These are phyloP conservation scores for Xylariomycetidae sp. DNA, from an alignment of 2,329 filamentous ascomycete genomes.

Conservation along the genomic window DNA sequence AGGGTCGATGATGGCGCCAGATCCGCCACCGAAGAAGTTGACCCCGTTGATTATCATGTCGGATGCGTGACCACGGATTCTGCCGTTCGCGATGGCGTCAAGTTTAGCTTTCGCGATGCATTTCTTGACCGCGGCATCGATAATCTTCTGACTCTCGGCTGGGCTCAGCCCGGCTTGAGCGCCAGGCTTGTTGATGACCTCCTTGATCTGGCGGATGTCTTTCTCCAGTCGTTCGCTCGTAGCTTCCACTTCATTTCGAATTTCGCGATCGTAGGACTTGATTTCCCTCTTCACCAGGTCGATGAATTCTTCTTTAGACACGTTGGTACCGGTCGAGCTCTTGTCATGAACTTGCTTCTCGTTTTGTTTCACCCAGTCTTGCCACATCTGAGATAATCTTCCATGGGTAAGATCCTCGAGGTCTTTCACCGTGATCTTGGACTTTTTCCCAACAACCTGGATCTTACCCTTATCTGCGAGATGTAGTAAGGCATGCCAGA, in stretches of 20 bases:
- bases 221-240: constrained; percentile 13
- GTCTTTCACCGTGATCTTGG: constrained; percentile 22
- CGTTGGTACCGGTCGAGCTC: constrained; percentile 25
- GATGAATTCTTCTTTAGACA: constrained; percentile 29
- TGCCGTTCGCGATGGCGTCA: constrained; percentile 40
- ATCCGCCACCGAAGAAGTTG: constrained; percentile 68
- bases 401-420: constrained; percentile 21
- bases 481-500: constrained; percentile 67
- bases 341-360: constrained; percentile 33
- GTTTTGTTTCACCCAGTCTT: constrained; percentile 49
- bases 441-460: too few species aligned
- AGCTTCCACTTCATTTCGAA: constrained; percentile 13
- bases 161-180: constrained; percentile 31
- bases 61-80: constrained; percentile 41
- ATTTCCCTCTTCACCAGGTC: constrained; percentile 27
- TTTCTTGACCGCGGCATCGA: constrained; percentile 38
- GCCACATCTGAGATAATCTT: too few species aligned
- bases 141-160: constrained; percentile 35
- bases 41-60: constrained; percentile 47
- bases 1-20: constrained; percentile 62
- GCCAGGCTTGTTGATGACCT: constrained; percentile 11
- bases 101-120: constrained; percentile 42
- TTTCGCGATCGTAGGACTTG: constrained; percentile 21
- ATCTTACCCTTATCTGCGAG: too few species aligned
- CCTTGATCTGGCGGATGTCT: constrained; percentile 25